phyloP scores from a whole-genome alignment of 805 yeast species.

The Lachancea waltii region DNA sequence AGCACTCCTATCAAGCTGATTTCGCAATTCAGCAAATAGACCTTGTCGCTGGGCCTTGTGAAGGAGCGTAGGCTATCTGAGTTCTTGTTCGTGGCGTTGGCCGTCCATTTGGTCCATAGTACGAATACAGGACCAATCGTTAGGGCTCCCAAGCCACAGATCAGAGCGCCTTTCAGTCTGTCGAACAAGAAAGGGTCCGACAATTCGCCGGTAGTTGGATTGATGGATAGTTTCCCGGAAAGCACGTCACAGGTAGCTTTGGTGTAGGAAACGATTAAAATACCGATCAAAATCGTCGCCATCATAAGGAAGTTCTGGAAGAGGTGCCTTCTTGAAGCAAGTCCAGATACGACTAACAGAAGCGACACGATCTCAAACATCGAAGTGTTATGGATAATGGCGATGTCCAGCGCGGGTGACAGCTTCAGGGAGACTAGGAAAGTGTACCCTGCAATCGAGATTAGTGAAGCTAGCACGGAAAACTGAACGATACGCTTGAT shows the following conservation, averaged over 20 bases:
- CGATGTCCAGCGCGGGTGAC: constrained; percentile 30
- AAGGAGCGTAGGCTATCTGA: background rate
- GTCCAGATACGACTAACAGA: constrained; percentile 28
- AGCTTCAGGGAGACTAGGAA: constrained; percentile 23
- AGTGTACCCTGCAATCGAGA: constrained; percentile 17
- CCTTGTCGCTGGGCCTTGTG: background rate
- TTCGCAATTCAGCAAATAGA: constrained; percentile 11
- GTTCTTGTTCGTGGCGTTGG: background rate
- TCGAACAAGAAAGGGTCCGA: constrained; percentile 32
- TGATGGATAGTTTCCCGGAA: constrained; percentile 30
- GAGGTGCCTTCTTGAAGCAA: constrained; percentile 22
- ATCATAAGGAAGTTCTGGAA: constrained; percentile 25
- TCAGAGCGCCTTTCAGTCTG: constrained; percentile 30
- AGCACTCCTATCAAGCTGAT: constrained; percentile 21
- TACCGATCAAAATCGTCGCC: constrained; percentile 26
- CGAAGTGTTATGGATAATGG: constrained; percentile 29
- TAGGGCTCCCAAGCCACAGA: constrained; percentile 30
- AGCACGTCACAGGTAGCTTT: constrained; percentile 30
- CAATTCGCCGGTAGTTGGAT: constrained; percentile 31
- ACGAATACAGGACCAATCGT: constrained; percentile 30
- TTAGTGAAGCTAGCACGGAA: constrained; percentile 15
- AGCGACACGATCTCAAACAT: constrained; percentile 30
- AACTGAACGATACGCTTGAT: background rate
- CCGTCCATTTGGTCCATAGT: constrained; percentile 27
- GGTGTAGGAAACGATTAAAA: constrained; percentile 29